These are phyloP conservation scores for Cadophora sp. DNA, from an alignment of 2,329 filamentous ascomycete genomes.

Conservation along the genomic window DNA sequence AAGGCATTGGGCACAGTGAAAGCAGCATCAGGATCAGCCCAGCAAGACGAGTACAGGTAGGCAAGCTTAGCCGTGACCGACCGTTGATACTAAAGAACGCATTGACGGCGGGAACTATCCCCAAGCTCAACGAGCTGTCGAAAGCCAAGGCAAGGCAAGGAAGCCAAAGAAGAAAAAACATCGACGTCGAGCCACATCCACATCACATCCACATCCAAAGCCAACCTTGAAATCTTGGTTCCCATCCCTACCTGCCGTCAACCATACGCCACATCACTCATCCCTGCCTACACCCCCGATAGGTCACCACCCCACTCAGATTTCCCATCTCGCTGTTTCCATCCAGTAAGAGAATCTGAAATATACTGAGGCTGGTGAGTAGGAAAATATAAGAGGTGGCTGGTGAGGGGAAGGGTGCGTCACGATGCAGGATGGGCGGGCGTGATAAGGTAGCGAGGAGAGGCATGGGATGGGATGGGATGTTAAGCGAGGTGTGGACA, in stretches of 20 bases:
- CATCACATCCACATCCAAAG: not conserved
- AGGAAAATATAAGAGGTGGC: slow-evolving; percentile 30
- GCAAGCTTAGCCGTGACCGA: not conserved
- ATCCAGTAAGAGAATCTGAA: not conserved
- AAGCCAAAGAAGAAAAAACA: not conserved
- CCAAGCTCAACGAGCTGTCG: not conserved
- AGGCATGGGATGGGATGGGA: not conserved
- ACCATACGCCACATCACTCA: not conserved
- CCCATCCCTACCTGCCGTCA: slow-evolving; percentile 6
- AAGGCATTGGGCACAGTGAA: not conserved
- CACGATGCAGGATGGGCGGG: not conserved
- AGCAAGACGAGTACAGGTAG: not conserved
- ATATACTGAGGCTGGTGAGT: not conserved
- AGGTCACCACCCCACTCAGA: not conserved
- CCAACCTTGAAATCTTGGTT: not conserved
- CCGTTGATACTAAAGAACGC: not conserved
- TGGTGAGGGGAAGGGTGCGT: slow-evolving; percentile 34
- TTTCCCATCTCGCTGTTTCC: not conserved
- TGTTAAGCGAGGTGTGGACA: slow-evolving; percentile 20
- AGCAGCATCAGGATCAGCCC: not conserved
- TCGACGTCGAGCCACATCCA: too few species aligned
- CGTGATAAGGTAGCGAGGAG: too few species aligned
- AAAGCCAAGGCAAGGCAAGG: slow-evolving; percentile 5
- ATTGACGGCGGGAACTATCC: not conserved
- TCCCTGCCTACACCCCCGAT: not conserved